Base-by-base conservation (phyloP, 108 stramenopile genomes). In the Discostella stelligeroides region DNA sequence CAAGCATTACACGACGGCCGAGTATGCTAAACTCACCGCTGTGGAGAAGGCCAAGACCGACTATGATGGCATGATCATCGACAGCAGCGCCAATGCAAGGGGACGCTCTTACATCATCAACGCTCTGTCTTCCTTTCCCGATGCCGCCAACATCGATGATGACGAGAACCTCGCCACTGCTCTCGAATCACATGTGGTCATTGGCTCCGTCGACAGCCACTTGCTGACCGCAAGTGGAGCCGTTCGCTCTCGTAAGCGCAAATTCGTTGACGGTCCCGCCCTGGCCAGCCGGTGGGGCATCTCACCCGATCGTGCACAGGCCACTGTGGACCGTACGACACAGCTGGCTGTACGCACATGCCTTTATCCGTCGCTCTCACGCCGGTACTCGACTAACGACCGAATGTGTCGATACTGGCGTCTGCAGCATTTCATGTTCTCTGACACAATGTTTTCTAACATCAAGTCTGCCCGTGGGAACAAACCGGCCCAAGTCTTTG, bases 401-500 rank as follows among this genome's bases (percentile, higher is more conserved):
- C 38, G 34, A 0, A 53, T 69, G 34, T 37, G 77, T 6, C 25
- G 58, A 0, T 83, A 74, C 37, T 49, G 37, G 0, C 43, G 70
- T 1, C 57, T 83, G 2, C 29, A 18, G 0, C 42, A 39, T 6
- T 40, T 58, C 18, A 4, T 78, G 66, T 83, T 61, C 43, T 17
- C 50, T 24, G 72, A 83, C 51, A 78, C 72, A 5, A 37, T 78
- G 56, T 34, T 57, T n/a, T 53, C 63, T 12, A 30, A 12, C 1
- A 43, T 20, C 8, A 30, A 4, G 0, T 73, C 76, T 1, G 27
- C 37, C 25, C 9, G 8, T 15, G 76, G 82, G 7, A 73, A 76
- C 49, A 80, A 65, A n/a, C 48, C 39, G 40, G 70, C 66, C 0
- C 63, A 70, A 30, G 56, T 83, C 2, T 81, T 61, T 40, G 39